phyloP scores from a whole-genome alignment of 257 asterid genomes.

The Solanum medicagineum region DNA sequence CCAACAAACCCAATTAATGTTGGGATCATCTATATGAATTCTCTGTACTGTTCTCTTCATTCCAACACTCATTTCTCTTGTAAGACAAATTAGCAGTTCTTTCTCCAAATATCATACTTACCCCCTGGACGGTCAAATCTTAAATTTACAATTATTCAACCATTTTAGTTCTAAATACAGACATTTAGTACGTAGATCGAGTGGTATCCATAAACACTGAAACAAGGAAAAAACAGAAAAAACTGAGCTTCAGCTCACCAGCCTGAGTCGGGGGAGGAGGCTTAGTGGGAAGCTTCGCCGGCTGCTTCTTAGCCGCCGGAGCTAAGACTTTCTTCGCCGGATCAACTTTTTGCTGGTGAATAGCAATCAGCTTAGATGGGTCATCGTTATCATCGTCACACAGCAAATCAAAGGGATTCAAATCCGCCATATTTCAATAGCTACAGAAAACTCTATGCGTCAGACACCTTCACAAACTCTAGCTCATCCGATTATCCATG shows the following conservation, averaged over 20 bases:
- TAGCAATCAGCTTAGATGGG: constrained; percentile 49
- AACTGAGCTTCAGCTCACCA: constrained; percentile 20
- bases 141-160: background rate
- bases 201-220: background rate
- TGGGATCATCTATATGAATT: background rate
- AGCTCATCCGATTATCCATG: constrained; percentile 11
- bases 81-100: background rate
- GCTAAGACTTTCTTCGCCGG: constrained; percentile 37
- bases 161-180: background rate
- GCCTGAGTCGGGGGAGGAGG: constrained; percentile 75
- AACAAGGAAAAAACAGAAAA: background rate
- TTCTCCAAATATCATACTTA: background rate
- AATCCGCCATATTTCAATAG: constrained; percentile 48
- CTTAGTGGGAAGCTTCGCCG: constrained; percentile 62
- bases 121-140: background rate
- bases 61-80: background rate
- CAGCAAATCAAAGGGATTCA: constrained; percentile 82
- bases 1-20: background rate
- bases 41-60: background rate
- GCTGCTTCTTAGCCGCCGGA: constrained; percentile 25
- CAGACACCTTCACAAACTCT: background rate
- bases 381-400: constrained; percentile 66
- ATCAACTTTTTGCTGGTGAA: constrained; percentile 40
- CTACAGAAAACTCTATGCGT: background rate
- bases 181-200: background rate